phyloP scores from a whole-genome alignment of 2,329 filamentous ascomycete genomes.

The Lomentospora prolificans region DNA sequence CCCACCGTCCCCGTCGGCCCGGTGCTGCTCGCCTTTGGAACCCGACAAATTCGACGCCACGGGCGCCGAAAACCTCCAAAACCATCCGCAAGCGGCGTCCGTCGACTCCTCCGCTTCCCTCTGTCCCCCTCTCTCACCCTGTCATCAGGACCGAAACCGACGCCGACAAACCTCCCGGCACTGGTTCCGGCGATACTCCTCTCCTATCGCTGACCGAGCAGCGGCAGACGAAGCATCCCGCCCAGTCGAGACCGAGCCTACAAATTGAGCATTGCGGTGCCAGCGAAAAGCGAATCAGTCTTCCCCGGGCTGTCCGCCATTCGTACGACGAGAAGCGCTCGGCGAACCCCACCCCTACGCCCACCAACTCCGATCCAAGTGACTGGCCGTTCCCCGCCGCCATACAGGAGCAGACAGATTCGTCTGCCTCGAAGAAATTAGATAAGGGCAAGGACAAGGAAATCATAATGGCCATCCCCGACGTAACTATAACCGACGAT shows the following conservation, averaged over 20 bases:
- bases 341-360: constrained; percentile 21
- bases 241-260: constrained; percentile 36
- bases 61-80: constrained; percentile 21
- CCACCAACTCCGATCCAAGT: constrained; percentile 5
- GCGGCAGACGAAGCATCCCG: constrained; percentile 32
- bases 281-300: constrained; percentile 38
- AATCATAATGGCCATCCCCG: constrained; percentile 29
- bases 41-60: constrained; percentile 49
- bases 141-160: constrained; percentile 21
- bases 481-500: constrained; percentile 23
- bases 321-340: constrained; percentile 42
- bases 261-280: constrained; percentile 37
- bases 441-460: constrained; percentile 44
- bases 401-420: constrained; percentile 8
- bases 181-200: constrained; percentile 30
- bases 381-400: constrained; percentile 1
- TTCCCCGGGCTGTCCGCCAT: constrained; percentile 42
- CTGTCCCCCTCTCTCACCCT: constrained; percentile 39
- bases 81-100: constrained; percentile 32
- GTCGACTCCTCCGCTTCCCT: constrained; percentile 43
- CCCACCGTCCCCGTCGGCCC: constrained; percentile 27
- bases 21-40: constrained; percentile 48
- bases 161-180: background rate
- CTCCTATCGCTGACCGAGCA: constrained; percentile 42
- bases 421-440: constrained; percentile 16